Evolutionary conservation across 768 basidiomycete genomes (phyloP).

Genomic region (Tulasnella sp.): DNA sequence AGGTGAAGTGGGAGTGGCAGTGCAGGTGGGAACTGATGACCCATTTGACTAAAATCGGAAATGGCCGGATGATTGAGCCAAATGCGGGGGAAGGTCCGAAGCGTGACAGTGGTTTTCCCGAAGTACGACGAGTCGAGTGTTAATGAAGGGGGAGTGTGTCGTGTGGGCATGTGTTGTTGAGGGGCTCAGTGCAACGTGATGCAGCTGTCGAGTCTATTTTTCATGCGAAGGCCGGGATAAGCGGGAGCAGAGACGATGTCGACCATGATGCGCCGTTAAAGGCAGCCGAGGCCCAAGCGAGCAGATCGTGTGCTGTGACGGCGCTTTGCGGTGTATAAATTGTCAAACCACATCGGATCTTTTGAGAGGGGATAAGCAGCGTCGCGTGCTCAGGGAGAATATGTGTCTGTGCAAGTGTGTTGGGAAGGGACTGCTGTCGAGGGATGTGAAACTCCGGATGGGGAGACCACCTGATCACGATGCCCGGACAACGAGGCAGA

Average conservation of each 20-base stretch:
- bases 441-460: slow-evolving; percentile 11
- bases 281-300: background rate
- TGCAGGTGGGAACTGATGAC: background rate
- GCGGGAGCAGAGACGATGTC: slow-evolving; percentile 13
- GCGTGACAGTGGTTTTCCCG: background rate
- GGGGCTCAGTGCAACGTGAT: slow-evolving; percentile 5
- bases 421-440: background rate
- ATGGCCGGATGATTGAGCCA: background rate
- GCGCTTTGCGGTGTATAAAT: background rate
- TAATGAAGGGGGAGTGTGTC: background rate
- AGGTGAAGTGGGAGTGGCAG: background rate
- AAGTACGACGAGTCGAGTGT: background rate
- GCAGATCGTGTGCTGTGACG: background rate
- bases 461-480: background rate
- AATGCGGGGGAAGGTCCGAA: background rate
- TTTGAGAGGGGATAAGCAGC: background rate
- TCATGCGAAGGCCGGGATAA: slow-evolving; percentile 5
- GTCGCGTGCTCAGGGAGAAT: background rate
- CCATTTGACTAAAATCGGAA: slow-evolving; percentile 11
- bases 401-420: background rate
- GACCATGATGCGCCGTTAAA: background rate
- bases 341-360: background rate
- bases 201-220: slow-evolving; percentile 13
- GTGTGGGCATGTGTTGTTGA: background rate
- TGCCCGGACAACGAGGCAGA: slow-evolving; percentile 18